phyloP scores from a whole-genome alignment of 2,329 filamentous ascomycete genomes.

The Fusarium robinianum region DNA sequence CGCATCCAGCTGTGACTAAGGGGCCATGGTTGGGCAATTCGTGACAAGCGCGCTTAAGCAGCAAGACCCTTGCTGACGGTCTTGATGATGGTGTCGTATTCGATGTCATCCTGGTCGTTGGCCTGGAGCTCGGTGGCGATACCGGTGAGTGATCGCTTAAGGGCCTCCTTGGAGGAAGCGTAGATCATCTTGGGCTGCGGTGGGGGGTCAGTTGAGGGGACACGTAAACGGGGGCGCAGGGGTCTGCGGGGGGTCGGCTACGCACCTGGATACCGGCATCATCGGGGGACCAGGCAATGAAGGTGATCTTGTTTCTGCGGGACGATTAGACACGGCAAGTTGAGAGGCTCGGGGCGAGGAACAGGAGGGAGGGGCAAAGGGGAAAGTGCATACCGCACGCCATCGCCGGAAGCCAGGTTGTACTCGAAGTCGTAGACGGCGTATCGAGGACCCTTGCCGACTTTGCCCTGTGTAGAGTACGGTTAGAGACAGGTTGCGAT shows the following conservation, averaged over 20 bases:
- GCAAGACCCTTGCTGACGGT: constrained; percentile 66
- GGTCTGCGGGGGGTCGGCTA: constrained; percentile 23
- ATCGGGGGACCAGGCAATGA: constrained; percentile 81
- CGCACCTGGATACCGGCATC: constrained; percentile 77
- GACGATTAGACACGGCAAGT: constrained; percentile 32
- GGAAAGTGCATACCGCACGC: constrained; percentile 60
- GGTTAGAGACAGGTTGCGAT: constrained; percentile 11
- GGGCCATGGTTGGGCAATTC: constrained; percentile 16
- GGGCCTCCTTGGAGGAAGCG: constrained; percentile 83
- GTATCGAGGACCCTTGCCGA: constrained; percentile 75
- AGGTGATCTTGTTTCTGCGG: constrained; percentile 74
- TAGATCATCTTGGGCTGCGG: constrained; percentile 84
- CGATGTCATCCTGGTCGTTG: constrained; percentile 82
- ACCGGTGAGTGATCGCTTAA: constrained; percentile 79
- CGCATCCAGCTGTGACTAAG: constrained; percentile 27
- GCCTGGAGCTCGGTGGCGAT: constrained; percentile 79
- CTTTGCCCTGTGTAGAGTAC: constrained; percentile 54
- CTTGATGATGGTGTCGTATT: constrained; percentile 72
- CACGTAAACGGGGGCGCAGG: constrained; percentile 65
- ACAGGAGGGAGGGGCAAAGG: constrained; percentile 10
- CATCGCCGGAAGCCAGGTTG: constrained; percentile 71
- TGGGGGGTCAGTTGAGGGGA: constrained; percentile 15
- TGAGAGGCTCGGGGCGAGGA: constrained; percentile 1
- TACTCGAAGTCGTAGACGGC: constrained; percentile 87
- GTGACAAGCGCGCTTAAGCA: constrained; percentile 43